Evolutionary conservation across 495 filamentous ascomycete species (phyloP).

Genomic region (Aspergillus ostianus): DNA sequence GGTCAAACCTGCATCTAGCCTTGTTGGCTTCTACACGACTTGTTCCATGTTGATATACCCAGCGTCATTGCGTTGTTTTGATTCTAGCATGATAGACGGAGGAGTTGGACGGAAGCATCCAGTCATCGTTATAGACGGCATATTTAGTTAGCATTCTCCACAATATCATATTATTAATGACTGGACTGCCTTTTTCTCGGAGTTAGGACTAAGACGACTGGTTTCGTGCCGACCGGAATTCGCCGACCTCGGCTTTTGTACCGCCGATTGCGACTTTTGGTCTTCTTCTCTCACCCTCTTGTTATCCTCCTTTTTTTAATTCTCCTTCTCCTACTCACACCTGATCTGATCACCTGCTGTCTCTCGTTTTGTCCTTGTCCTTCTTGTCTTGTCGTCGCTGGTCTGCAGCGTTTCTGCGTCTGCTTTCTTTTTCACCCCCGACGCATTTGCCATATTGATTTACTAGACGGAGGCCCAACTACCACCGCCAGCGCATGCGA

Average conservation of each 20-base stretch:
- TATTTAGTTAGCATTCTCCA: not conserved
- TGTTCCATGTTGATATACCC: constrained; percentile 27
- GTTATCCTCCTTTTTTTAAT: constrained; percentile 1
- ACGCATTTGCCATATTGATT: not conserved
- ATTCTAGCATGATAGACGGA: constrained; percentile 19
- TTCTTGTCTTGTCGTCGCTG: not conserved
- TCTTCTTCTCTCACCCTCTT: not conserved
- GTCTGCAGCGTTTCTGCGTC: not conserved
- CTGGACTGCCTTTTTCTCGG: no score
- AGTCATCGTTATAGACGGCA: not conserved
- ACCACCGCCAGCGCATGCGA: not conserved
- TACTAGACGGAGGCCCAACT: no score
- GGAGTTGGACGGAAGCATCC: constrained; percentile 13
- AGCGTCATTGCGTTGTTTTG: constrained; percentile 12
- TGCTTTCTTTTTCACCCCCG: not conserved
- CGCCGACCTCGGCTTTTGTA: constrained; percentile 21
- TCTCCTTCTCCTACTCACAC: constrained; percentile 7
- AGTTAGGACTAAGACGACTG: not conserved
- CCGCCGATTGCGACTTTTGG: not conserved
- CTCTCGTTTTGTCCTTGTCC: not conserved
- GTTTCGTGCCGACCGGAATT: constrained; percentile 14
- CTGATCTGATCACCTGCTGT: not conserved
- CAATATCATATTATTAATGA: not conserved
- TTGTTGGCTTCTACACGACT: constrained; percentile 4
- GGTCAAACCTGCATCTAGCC: not conserved